Base-by-base conservation (phyloP, 371 early-diverging fungal genomes). In the Rhizopus sp. region DNA sequence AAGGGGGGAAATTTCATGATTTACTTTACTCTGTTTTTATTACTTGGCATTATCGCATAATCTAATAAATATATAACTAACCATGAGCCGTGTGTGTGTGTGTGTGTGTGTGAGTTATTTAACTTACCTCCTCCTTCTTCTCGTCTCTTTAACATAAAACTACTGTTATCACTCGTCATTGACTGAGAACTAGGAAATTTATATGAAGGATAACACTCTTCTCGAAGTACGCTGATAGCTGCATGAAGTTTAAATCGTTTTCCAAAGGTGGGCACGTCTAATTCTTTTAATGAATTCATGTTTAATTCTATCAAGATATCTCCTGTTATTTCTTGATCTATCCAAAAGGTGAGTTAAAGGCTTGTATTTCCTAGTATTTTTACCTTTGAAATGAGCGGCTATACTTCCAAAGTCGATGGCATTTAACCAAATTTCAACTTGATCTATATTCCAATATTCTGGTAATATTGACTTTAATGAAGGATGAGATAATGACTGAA, bases 311-410 rank as follows among this genome's bases (percentile, higher is more conserved):
- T 38, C 12, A 89, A 66, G 10, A 86, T 75, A 34, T 88, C 88
- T 48, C 90, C 90, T 30, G 83, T 86, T 39, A 89, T 88, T 46
- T 89, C 90, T 62, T 87, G 83, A 1, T 78, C 86, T 85, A 57
- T 37, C 30, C 3, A 50, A 41, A 42, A 44, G 16, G n/a, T 29
- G 5, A 42, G 13, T 16, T 16, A 23, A 48, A 44, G 7, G 0
- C 29, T 46, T 46, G 1, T 17, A 29, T 46, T 46, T 46, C 12
- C 4, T 29, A 23, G 0, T 30, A 12, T 31, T 16, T 58, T 69
- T 81, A 88, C 89, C 76, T 50, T 81, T 68, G 60, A 91, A 91
- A 35, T 75, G 75, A 16, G 53, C 57, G 7, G 65, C 66, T 10
- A 86, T 79, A 33, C 65, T 67, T 3, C 60, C 78, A 64, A 88